These are phyloP conservation scores for Sisymbrium irio DNA, from an alignment of 345 rosid genomes.

Conservation along the genomic window DNA sequence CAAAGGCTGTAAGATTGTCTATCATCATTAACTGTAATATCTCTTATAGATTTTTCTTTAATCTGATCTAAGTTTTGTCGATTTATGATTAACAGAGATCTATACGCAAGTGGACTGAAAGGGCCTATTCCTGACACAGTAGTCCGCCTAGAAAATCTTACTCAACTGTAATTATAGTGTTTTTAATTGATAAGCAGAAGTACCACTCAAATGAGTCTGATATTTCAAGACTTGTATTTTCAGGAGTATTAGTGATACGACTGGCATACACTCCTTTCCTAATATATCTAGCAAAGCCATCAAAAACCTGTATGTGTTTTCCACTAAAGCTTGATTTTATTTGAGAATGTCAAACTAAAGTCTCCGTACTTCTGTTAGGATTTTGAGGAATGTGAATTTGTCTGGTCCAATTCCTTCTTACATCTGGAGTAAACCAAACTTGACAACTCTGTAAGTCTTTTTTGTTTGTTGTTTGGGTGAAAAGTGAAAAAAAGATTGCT, in stretches of 20 bases:
- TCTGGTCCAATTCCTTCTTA: no score
- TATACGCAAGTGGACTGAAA: constrained; percentile 49
- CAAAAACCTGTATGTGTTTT: not conserved
- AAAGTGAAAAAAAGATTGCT: not conserved
- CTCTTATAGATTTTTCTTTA: not conserved
- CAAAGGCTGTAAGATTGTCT: constrained; percentile 51
- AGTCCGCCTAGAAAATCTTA: constrained; percentile 31
- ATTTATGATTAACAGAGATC: constrained; percentile 26
- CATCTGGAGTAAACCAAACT: not conserved
- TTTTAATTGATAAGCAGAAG: not conserved
- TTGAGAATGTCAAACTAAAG: not conserved
- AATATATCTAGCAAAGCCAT: not conserved
- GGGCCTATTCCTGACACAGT: constrained; percentile 49
- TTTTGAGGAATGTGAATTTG: not conserved
- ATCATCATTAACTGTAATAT: not conserved
- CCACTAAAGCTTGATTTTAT: not conserved
- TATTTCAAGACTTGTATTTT: not conserved
- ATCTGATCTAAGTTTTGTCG: not conserved
- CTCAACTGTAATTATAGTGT: constrained; percentile 30
- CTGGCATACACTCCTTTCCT: constrained; percentile 8
- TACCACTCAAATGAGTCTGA: not conserved
- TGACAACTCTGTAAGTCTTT: not conserved
- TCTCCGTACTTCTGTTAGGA: not conserved
- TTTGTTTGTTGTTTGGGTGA: not conserved
- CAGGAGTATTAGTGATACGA: constrained; percentile 54